phyloP scores from a whole-genome alignment of 352 stramenopile genomes.

The Albugo candida region DNA sequence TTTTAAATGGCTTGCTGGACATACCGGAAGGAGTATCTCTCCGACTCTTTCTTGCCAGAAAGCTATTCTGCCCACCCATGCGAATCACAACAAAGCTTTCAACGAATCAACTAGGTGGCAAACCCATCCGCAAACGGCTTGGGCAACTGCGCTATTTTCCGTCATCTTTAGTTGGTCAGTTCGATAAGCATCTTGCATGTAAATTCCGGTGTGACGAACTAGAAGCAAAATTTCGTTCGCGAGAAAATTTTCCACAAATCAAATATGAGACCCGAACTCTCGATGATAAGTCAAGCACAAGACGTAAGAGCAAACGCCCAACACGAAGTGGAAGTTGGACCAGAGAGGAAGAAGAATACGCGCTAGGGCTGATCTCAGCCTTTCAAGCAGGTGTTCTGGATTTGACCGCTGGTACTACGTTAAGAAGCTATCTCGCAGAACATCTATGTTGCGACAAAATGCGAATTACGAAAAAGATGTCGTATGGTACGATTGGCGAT shows the following conservation, averaged over 20 bases:
- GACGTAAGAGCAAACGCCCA: not conserved
- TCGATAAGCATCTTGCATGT: too few relatives aligned
- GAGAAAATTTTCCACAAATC: too few relatives aligned
- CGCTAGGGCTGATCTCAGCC: slow-evolving; percentile 62
- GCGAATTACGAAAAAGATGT: slow-evolving; percentile 90
- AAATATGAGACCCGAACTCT: too few relatives aligned
- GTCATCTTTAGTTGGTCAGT: too few relatives aligned
- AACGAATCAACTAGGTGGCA: slow-evolving; percentile 8
- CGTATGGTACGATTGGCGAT: slow-evolving; percentile 12
- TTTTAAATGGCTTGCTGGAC: slow-evolving; percentile 8
- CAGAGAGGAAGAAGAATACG: slow-evolving; percentile 46
- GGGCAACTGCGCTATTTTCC: slow-evolving; percentile 17
- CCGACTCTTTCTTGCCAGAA: slow-evolving; percentile 12
- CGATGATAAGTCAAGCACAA: too few relatives aligned
- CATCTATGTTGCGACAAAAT: slow-evolving; percentile 85
- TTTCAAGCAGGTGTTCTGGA: slow-evolving; percentile 70
- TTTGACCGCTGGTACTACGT: slow-evolving; percentile 66
- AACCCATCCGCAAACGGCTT: slow-evolving; percentile 13
- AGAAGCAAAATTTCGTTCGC: too few relatives aligned
- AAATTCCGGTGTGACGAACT: too few relatives aligned
- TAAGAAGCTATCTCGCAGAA: slow-evolving; percentile 75
- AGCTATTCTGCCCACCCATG: slow-evolving; percentile 15
- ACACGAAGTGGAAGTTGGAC: slow-evolving; percentile 13
- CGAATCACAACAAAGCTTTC: slow-evolving; percentile 19
- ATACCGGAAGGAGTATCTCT: slow-evolving; percentile 10